Base-by-base conservation (phyloP, 768 basidiomycete species). In the Pleurotus giganteus region DNA sequence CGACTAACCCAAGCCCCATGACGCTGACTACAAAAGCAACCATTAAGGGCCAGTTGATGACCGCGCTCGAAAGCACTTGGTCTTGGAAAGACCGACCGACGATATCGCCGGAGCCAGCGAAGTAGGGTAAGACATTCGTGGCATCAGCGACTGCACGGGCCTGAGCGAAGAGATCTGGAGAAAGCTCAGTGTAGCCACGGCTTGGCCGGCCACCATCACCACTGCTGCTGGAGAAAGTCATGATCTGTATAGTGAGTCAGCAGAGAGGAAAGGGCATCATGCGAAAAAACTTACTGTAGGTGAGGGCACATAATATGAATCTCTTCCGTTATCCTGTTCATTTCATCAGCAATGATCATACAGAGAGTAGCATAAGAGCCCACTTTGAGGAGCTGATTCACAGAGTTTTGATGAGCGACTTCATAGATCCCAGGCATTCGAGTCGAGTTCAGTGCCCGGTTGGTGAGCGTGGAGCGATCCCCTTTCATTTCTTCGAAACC, bases 51-150 rank as follows among this genome's bases (percentile, higher is more conserved):
- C 64, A 61, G 24, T 62, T 51, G 19, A 75, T 63, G 24, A 31
- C 55, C 2, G 70, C 66, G 27, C 31, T 62, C 4, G 73, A 61
- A 6, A 70, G 43, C 0, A 69, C 59, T 6, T 51, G 39, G 56
- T 77, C 74, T 3, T 60, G 51, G 47, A 71, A 78, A 5, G 59
- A 60, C n/a, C 71, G 66, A 12, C 74, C 74, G 13, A 75, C 62
- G 12, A 65, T 60, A 12, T 65, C 58, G 1, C 69, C 72, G 4
- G 72, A 67, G 5, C 77, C 77, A 4, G 63, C 66, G 17, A 79
- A 69, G 60, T 77, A 77, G 1, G 75, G 73, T 1, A 78, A 67
- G 13, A 76, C 61, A 54, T 74, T 73, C 41, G 63, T 65, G 0
- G 76, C 73, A 50, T 75, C 76, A 2, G 72, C 68, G n/a, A 69